A percentile compares a stretch with the other conserved stretches of the same genome.
phyloP scores from a whole-genome alignment of 2,329 filamentous ascomycete genomes.

The Chaetomiaceae sp. region DNA sequence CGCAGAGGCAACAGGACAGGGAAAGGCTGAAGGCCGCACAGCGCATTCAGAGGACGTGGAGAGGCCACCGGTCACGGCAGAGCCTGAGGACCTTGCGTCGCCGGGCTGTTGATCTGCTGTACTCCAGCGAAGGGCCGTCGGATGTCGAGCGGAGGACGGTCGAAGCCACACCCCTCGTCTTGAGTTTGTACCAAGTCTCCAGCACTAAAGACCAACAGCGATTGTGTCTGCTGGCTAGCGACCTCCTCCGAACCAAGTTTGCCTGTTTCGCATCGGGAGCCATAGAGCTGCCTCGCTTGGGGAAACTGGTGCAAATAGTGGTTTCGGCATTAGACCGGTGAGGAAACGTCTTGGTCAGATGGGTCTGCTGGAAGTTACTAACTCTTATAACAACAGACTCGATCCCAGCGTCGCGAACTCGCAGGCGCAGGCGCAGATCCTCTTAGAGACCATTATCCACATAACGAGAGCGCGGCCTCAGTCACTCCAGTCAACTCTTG shows the following conservation, averaged over 20 bases:
- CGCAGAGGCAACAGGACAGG: constrained; percentile 74
- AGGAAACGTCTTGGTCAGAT: background rate
- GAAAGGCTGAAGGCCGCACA: constrained; percentile 69
- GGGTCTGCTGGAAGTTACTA: background rate
- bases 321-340: constrained; percentile 34
- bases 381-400: constrained; percentile 2
- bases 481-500: constrained; percentile 29
- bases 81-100: constrained; percentile 55
- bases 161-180: constrained; percentile 44
- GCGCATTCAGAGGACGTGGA: constrained; percentile 75
- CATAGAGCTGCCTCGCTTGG: constrained; percentile 32
- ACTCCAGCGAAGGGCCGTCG: constrained; percentile 37
- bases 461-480: constrained; percentile 30
- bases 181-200: constrained; percentile 46
- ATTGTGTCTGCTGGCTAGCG: constrained; percentile 43
- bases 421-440: constrained; percentile 27
- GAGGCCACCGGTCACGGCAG: constrained; percentile 65
- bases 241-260: constrained; percentile 38
- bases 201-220: constrained; percentile 46
- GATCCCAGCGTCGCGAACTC: constrained; percentile 12
- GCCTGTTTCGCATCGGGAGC: constrained; percentile 33
- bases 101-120: constrained; percentile 58
- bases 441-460: constrained; percentile 37
- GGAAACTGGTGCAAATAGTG: constrained; percentile 36
- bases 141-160: constrained; percentile 36